Evolutionary conservation across 2,329 filamentous ascomycete species (phyloP).

Genomic region (Metarhizium humberi): DNA sequence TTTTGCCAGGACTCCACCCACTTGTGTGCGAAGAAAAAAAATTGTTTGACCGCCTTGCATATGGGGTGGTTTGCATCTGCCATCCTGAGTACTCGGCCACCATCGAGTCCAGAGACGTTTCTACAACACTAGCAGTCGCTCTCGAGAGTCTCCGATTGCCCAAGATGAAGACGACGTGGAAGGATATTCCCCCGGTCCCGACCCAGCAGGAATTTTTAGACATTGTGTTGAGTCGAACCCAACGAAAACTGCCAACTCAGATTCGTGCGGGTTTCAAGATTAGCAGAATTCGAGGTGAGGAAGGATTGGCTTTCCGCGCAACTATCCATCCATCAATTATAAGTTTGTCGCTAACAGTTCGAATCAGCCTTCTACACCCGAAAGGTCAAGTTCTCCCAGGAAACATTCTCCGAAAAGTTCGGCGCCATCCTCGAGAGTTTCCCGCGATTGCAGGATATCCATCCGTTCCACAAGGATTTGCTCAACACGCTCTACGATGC

Average conservation of each 20-base stretch:
- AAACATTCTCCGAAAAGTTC: constrained; percentile 94
- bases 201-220: constrained; percentile 94
- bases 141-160: constrained; percentile 14
- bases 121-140: neutral
- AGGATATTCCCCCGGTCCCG: constrained; percentile 78
- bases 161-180: constrained; percentile 56
- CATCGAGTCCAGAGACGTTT: constrained; percentile 1
- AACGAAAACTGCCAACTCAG: constrained; percentile 87
- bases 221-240: constrained; percentile 89
- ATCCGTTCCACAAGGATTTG: constrained; percentile 74
- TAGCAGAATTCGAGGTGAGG: constrained; percentile 66
- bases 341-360: constrained; percentile 5
- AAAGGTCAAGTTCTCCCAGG: constrained; percentile 97
- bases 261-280: constrained; percentile 94
- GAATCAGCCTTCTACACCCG: constrained; percentile 79
- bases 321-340: neutral
- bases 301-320: constrained; percentile 1
- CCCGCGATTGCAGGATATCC: constrained; percentile 85
- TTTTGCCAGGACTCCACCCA: constrained; percentile 14
- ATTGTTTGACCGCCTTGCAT: constrained; percentile 20
- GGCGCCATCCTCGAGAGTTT: constrained; percentile 86
- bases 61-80: constrained; percentile 9
- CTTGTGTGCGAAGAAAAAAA: constrained; percentile 18
- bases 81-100: constrained; percentile 10
- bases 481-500: constrained; percentile 98